Percentiles rank a stretch among this genome's conserved stretches.
These are phyloP conservation scores for Aethionema arabicum DNA, from an alignment of 345 rosid genomes.

Conservation along the genomic window DNA sequence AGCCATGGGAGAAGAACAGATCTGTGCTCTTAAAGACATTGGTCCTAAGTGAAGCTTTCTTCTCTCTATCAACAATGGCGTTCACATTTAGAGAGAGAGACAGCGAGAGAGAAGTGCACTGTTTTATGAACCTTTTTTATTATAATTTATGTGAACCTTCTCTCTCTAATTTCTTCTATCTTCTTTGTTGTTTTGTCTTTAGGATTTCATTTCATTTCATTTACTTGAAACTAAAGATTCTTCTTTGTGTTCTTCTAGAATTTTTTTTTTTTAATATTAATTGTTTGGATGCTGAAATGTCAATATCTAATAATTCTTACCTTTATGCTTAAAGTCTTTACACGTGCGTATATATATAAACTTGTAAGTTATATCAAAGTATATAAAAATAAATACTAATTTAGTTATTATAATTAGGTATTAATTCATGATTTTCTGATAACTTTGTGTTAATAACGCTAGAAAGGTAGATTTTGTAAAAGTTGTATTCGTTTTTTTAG, in stretches of 20 bases:
- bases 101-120: slow-evolving; percentile 14
- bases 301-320: slow-evolving; percentile 11
- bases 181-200: not conserved
- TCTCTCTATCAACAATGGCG: slow-evolving; percentile 3
- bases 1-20: slow-evolving; percentile 89
- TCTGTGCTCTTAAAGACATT: slow-evolving; percentile 67
- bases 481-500: no score
- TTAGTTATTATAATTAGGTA: no score
- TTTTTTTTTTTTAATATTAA: not conserved
- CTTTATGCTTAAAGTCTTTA: slow-evolving; percentile 12
- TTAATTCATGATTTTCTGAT: no score
- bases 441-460: no score
- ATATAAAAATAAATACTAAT: not conserved
- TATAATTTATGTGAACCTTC: slow-evolving; percentile 6
- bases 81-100: not conserved
- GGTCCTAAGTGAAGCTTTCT: slow-evolving; percentile 48
- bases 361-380: not conserved
- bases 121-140: slow-evolving; percentile 24
- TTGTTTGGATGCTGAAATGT: slow-evolving; percentile 12
- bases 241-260: slow-evolving; percentile 1
- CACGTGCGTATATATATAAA: slow-evolving; percentile 18
- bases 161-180: not conserved
- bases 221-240: not conserved
- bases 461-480: no score
- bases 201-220: not conserved